Conservation (phyloP, 2,329 filamentous ascomycete genomes). For the Grosmannia huntii region DNA sequence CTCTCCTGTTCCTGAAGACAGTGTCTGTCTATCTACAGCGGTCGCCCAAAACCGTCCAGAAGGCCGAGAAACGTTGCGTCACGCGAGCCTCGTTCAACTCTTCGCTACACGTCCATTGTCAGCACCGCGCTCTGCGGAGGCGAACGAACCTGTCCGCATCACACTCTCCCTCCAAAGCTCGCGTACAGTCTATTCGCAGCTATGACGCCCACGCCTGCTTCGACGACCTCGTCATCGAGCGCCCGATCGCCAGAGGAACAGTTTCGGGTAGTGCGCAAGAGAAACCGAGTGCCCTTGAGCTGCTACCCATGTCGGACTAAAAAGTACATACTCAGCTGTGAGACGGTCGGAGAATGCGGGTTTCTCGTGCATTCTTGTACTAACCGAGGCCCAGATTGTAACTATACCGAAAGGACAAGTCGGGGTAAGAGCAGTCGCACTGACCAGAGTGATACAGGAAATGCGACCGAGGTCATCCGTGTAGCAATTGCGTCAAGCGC, state of each 20-base stretch:
- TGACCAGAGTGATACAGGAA: slow-evolving; percentile 40
- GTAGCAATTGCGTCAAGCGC: slow-evolving; percentile 88
- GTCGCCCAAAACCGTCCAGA: not conserved
- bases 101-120: not conserved
- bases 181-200: slow-evolving; percentile 4
- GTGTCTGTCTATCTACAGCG: not conserved
- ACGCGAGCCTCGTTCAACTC: not conserved
- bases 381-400: slow-evolving; percentile 9
- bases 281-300: slow-evolving; percentile 83
- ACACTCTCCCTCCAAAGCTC: not conserved
- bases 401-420: not conserved
- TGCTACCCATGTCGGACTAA: slow-evolving; percentile 83
- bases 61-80: not conserved
- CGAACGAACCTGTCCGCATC: not conserved
- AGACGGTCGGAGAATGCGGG: not conserved
- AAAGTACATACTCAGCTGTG: slow-evolving; percentile 43
- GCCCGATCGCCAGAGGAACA: slow-evolving; percentile 73
- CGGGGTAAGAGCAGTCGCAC: not conserved
- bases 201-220: slow-evolving; percentile 69
- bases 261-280: slow-evolving; percentile 78
- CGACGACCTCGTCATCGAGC: slow-evolving; percentile 58
- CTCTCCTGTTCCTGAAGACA: not conserved
- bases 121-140: not conserved
- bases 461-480: slow-evolving; percentile 84
- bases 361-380: not conserved